phyloP scores from a whole-genome alignment of 305 asterid genomes.

The Petunia hybrid region DNA sequence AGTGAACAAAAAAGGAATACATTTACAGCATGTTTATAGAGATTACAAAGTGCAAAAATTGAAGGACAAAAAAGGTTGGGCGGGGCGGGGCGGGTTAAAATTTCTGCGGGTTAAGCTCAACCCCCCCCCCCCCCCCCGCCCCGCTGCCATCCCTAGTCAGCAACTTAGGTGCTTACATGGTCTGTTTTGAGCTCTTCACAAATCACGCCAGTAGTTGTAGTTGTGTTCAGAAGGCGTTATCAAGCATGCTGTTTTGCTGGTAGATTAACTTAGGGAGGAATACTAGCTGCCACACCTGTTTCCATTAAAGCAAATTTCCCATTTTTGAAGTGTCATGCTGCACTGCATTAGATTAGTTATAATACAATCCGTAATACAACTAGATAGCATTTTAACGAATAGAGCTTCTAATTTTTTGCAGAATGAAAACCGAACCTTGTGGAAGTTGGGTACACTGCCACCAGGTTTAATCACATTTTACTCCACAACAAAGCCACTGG shows the following conservation, averaged over 20 bases:
- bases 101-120: too few relatives aligned
- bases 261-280: background rate
- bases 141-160: background rate
- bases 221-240: conserved; percentile 10
- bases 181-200: conserved; percentile 26
- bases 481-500: conserved; percentile 57
- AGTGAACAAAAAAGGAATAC: too few relatives aligned
- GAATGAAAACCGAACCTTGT: conserved; percentile 55
- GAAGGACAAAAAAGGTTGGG: too few relatives aligned
- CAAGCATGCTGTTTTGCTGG: background rate
- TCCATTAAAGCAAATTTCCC: conserved; percentile 3
- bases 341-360: conserved; percentile 15
- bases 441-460: conserved; percentile 62
- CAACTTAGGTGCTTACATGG: background rate
- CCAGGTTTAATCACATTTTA: conserved; percentile 59
- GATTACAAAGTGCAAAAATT: too few relatives aligned
- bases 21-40: too few relatives aligned
- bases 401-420: conserved; percentile 22
- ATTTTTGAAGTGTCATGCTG: background rate
- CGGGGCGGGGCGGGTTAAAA: too few relatives aligned
- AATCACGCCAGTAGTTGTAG: background rate
- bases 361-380: background rate
- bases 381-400: background rate
- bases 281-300: background rate
- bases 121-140: too few relatives aligned